Evolutionary conservation across 805 yeast species (phyloP).

Genomic region (Zygoascus ofunaensis): DNA sequence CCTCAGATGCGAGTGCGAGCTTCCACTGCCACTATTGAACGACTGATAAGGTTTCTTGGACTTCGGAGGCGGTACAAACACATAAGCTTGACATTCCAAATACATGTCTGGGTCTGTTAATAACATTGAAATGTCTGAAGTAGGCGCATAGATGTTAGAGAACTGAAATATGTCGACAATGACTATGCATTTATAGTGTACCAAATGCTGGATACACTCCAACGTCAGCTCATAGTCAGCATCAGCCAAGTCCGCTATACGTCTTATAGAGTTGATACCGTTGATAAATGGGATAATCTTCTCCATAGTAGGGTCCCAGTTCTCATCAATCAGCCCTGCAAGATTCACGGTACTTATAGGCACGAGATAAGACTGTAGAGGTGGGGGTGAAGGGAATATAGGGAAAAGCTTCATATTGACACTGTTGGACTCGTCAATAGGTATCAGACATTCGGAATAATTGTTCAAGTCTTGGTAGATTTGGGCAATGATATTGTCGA

Average conservation of each 20-base stretch:
- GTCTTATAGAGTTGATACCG: constrained; percentile 75
- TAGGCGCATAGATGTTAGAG: constrained; percentile 78
- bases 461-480: constrained; percentile 90
- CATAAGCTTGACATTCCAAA: constrained; percentile 78
- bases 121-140: constrained; percentile 64
- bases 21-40: neutral
- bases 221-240: constrained; percentile 71
- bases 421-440: constrained; percentile 80
- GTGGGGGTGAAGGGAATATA: constrained; percentile 69
- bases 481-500: constrained; percentile 76
- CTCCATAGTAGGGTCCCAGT: constrained; percentile 97
- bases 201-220: constrained; percentile 82
- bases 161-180: constrained; percentile 85
- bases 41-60: neutral
- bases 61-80: constrained; percentile 31
- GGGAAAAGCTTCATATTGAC: constrained; percentile 94
- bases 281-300: constrained; percentile 77
- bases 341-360: constrained; percentile 84
- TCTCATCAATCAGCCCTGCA: constrained; percentile 64
- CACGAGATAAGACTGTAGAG: constrained; percentile 71
- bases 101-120: constrained; percentile 57
- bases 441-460: constrained; percentile 92
- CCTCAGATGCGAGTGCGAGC: neutral
- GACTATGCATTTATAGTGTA: constrained; percentile 80
- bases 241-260: constrained; percentile 69